Conservation (phyloP, 2,329 filamentous ascomycete species). For the Verticillium alfalfae region DNA sequence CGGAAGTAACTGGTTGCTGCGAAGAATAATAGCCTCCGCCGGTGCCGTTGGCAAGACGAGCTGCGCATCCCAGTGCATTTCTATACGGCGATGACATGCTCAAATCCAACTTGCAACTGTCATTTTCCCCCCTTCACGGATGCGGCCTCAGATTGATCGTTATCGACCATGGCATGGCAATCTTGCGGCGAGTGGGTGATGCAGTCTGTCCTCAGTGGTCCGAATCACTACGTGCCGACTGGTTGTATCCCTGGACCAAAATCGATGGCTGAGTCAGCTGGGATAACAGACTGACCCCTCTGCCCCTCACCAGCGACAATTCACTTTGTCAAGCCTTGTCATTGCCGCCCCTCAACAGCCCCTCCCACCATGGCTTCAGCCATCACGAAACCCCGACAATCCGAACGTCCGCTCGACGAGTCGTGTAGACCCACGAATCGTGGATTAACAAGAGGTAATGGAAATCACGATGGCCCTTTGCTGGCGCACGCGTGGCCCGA, state of each 20-base stretch:
- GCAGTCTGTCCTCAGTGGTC: not conserved
- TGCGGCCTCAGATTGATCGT: conserved; percentile 1
- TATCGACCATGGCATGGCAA: not conserved
- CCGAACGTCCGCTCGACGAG: not conserved
- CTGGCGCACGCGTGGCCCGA: not conserved
- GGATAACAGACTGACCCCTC: not conserved
- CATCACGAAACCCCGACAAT: not conserved
- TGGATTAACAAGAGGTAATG: conserved; percentile 10
- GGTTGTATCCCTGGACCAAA: not conserved
- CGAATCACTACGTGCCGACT: not conserved
- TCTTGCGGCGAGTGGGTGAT: not conserved
- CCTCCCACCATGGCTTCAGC: not conserved
- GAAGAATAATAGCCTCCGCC: too few species aligned
- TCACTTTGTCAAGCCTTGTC: not conserved
- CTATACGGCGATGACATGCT: too few species aligned
- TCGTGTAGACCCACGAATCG: conserved; percentile 9
- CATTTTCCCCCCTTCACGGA: conserved; percentile 7
- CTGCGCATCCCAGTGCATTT: too few species aligned
- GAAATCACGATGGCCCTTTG: conserved; percentile 1
- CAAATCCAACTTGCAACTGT: conserved; percentile 3
- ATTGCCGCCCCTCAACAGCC: not conserved
- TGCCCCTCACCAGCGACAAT: not conserved
- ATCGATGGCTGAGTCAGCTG: not conserved
- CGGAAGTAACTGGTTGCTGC: too few species aligned
- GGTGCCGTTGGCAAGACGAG: too few species aligned